Evolutionary conservation across 192 early-diverging fungal species (phyloP), one percentile per base, ranked within the genome.

Genomic region (Dissophora ornata): DNA sequence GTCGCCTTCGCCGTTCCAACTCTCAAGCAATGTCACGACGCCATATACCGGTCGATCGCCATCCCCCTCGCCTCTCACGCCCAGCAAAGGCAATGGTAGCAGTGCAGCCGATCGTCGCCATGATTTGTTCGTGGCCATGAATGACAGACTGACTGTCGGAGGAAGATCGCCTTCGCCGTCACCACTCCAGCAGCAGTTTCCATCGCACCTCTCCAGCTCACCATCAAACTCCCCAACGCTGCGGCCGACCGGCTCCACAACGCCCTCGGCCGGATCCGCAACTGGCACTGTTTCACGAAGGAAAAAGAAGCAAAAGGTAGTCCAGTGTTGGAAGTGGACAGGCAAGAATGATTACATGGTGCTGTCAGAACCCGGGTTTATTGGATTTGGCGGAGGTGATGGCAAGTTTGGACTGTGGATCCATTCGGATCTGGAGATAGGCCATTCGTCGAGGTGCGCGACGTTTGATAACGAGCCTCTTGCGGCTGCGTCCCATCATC

Each of bases 281-380:
- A 21, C 50, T 8, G 25, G 21, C 5, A 38, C 41, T 11, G 57
- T 38, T 38, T 6, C 51, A 69, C 49, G 65, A 4, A 54, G 54
- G 45, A 67, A 67, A 42, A 65, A 65, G 52, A 67, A 62, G 38
- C 73, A 67, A 52, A 67, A 67, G n/a, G 59, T 62, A 4, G 73
- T 67, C 2, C 73, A 86, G 55, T 81, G 82, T 36, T 95, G 88
- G 80, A 83, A 83, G 34, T 93, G 90, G 81, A 86, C 90, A 13
- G 92, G 91, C 51, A 86, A 83, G 32, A 95, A 95, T 58, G 91
- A 95, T 51, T 95, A 93, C 63, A 88, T 93, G 81, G 84, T 95
- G 19, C 69, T 91, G 29, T 88, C 87, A 24, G 91, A 93, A 56
- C 82, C 84, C 2, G 87, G 88, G 28, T 93, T 90, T 73, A 83